These are phyloP conservation scores for Pseudomicrostroma phylloplanum DNA, from an alignment of 1,284 basidiomycete genomes.

Conservation along the genomic window DNA sequence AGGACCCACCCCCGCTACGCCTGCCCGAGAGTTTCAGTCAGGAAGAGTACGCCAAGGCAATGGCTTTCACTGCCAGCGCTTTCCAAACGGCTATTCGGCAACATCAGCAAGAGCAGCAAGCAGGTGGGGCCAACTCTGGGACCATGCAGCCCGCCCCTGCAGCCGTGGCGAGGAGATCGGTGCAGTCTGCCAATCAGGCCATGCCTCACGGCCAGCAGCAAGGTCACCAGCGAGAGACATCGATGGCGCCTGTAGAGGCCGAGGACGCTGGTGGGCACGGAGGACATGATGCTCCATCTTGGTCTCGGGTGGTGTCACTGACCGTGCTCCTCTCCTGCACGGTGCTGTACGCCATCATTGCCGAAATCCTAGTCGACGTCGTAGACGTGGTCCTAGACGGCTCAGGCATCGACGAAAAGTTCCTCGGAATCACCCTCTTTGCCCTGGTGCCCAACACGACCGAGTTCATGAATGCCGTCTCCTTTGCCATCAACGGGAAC, in stretches of 20 bases:
- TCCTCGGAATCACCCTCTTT: constrained; percentile 91
- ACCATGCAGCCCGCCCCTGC: not conserved
- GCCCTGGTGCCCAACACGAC: constrained; percentile 97
- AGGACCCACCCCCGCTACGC: constrained; percentile 21
- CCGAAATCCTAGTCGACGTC: constrained; percentile 87
- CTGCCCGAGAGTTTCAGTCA: constrained; percentile 34
- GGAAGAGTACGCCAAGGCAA: constrained; percentile 40
- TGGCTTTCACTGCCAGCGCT: constrained; percentile 35
- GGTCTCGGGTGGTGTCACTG: constrained; percentile 37
- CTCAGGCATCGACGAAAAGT: constrained; percentile 95
- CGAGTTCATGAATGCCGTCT: constrained; percentile 99
- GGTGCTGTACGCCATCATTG: constrained; percentile 87
- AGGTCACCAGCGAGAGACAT: not conserved
- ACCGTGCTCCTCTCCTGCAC: constrained; percentile 62
- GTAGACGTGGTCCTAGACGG: constrained; percentile 89
- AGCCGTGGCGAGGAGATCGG: not conserved
- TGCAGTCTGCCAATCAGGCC: constrained; percentile 16
- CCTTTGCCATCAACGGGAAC: constrained; percentile 95
- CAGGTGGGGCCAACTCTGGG: not conserved
- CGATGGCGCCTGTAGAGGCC: not conserved
- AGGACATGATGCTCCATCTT: constrained; percentile 87
- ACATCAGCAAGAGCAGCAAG: constrained; percentile 16
- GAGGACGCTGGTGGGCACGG: constrained; percentile 59
- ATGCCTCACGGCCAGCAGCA: constrained; percentile 8
- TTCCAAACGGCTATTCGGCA: constrained; percentile 34